Percentiles rank a stretch among this genome's conserved stretches.
These are phyloP conservation scores for Metschnikowia arizonensis DNA, from an alignment of 805 yeast genomes.

Conservation along the genomic window DNA sequence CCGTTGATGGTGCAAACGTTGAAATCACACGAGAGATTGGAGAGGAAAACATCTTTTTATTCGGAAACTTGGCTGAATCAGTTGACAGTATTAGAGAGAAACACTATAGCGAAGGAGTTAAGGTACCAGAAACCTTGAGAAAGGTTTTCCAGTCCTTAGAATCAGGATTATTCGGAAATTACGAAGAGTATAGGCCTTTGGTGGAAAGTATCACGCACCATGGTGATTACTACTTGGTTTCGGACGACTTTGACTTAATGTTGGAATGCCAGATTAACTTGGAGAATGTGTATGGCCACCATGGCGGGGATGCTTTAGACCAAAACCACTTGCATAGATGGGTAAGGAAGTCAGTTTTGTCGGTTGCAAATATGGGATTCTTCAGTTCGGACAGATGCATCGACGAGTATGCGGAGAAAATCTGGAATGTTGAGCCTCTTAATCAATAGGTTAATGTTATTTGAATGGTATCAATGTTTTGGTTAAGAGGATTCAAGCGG, in stretches of 20 bases:
- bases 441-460: slow-evolving; percentile 11
- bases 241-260: slow-evolving; percentile 86
- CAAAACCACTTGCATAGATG: slow-evolving; percentile 59
- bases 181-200: slow-evolving; percentile 60
- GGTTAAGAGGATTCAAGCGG: too few relatives aligned
- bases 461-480: too few relatives aligned
- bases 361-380: slow-evolving; percentile 92
- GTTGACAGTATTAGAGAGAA: slow-evolving; percentile 80
- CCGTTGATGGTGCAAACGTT: slow-evolving; percentile 96
- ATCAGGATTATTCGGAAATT: slow-evolving; percentile 66
- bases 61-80: slow-evolving; percentile 86
- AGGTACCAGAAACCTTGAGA: slow-evolving; percentile 55
- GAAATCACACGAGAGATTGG: slow-evolving; percentile 93
- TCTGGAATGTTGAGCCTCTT: slow-evolving; percentile 87
- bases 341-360: slow-evolving; percentile 69
- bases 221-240: slow-evolving; percentile 83
- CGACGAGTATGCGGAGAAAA: slow-evolving; percentile 85
- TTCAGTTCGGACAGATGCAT: slow-evolving; percentile 88
- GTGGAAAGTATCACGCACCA: slow-evolving; percentile 66
- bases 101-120: slow-evolving; percentile 59
- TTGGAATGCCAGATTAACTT: slow-evolving; percentile 74
- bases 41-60: slow-evolving; percentile 86
- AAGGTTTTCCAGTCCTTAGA: slow-evolving; percentile 66
- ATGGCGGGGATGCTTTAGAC: slow-evolving; percentile 38
- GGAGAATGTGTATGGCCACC: slow-evolving; percentile 60